Evolutionary conservation across 345 rosid species (phyloP).

Genomic region (Eucalyptus marginata): DNA sequence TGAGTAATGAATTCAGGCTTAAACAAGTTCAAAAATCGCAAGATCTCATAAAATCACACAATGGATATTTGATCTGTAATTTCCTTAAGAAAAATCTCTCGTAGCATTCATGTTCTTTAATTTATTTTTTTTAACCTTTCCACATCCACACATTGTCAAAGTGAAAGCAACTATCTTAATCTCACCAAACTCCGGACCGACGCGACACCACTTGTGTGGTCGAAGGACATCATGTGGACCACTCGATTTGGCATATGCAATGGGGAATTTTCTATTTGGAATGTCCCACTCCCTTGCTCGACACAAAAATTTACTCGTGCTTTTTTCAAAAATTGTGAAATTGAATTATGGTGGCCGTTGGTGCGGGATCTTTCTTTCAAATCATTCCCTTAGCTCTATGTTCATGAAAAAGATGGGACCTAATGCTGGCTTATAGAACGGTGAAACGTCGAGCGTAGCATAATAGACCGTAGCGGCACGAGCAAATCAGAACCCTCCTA

Average conservation of each 20-base stretch:
- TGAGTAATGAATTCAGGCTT: neutral
- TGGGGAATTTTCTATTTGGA: neutral
- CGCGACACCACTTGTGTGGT: neutral
- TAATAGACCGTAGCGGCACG: neutral
- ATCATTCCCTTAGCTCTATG: neutral
- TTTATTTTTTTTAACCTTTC: fast-evolving
- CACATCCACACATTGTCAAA: neutral
- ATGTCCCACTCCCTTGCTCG: neutral
- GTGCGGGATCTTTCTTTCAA: neutral
- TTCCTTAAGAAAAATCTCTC: neutral
- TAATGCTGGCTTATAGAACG: neutral
- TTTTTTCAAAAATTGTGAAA: neutral
- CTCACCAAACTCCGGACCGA: neutral
- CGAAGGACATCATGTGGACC: neutral
- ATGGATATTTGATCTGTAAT: fast-evolving
- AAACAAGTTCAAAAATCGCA: neutral
- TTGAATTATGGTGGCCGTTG: neutral
- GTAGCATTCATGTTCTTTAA: fast-evolving
- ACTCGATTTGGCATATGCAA: neutral
- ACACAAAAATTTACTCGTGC: neutral
- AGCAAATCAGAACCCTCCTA: neutral
- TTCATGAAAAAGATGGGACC: neutral
- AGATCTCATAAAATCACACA: neutral
- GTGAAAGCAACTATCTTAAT: neutral
- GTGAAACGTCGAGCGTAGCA: neutral